Evolutionary conservation across 345 rosid genomes (phyloP).

Genomic region (Clarkia xantiana): DNA sequence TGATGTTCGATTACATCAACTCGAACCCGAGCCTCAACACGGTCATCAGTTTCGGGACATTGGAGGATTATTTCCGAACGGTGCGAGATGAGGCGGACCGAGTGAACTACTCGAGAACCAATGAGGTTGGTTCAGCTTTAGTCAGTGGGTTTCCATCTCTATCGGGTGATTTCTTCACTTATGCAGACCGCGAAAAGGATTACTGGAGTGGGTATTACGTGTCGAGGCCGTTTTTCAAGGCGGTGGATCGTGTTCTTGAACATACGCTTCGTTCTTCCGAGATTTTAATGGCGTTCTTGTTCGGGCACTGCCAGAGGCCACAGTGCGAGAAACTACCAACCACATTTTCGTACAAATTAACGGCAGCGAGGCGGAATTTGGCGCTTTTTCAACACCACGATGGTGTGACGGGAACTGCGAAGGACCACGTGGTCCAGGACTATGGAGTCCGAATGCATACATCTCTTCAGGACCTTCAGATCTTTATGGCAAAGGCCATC

Average conservation of each 20-base stretch:
- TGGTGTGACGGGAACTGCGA: conserved; percentile 95
- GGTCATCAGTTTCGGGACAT: conserved; percentile 81
- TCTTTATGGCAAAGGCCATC: conserved; percentile 91
- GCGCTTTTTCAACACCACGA: conserved; percentile 99
- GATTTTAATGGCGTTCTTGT: conserved; percentile 69
- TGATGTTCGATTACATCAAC: conserved; percentile 81
- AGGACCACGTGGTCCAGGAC: conserved; percentile 85
- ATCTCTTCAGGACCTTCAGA: conserved; percentile 75
- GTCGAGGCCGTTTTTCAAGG: conserved; percentile 96
- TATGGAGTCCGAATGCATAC: conserved; percentile 93
- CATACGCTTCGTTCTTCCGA: conserved; percentile 84
- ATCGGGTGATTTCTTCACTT: conserved; percentile 94
- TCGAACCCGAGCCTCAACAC: conserved; percentile 72
- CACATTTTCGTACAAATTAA: conserved; percentile 62
- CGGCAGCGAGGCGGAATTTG: conserved; percentile 91
- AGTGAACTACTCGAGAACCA: conserved; percentile 64
- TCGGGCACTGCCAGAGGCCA: conserved; percentile 76
- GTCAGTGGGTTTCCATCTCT: conserved; percentile 90
- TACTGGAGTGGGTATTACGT: conserved; percentile 99
- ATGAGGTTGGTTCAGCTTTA: conserved; percentile 69
- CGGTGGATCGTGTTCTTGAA: conserved; percentile 91
- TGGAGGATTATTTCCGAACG: conserved; percentile 74
- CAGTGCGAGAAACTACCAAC: conserved; percentile 78
- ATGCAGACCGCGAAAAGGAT: conserved; percentile 84
- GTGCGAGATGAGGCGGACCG: conserved; percentile 79